Evolutionary conservation across 2,329 filamentous ascomycete species (phyloP).

Genomic region (Magnaporthales sp.): DNA sequence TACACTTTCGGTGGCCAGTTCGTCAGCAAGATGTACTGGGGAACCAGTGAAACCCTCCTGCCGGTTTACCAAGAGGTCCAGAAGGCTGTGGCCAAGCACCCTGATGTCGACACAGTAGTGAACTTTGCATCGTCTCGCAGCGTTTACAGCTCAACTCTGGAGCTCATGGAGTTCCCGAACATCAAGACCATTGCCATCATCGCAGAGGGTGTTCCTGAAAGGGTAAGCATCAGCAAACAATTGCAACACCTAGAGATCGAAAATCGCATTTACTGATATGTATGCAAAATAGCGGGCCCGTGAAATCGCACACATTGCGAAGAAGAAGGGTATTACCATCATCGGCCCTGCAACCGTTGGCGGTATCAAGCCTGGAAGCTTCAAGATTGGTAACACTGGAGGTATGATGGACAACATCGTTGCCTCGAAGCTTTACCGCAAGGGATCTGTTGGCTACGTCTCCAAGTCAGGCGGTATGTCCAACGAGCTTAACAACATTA

Average conservation of each 20-base stretch:
- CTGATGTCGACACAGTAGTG: slow-evolving; percentile 93
- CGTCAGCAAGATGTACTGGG: slow-evolving; percentile 99
- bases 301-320: slow-evolving; percentile 92
- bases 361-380: slow-evolving; percentile 98
- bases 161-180: slow-evolving; percentile 94
- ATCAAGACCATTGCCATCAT: slow-evolving; percentile 99
- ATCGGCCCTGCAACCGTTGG: slow-evolving; percentile 97
- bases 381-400: slow-evolving; percentile 99
- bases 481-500: slow-evolving; percentile 99
- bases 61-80: slow-evolving; percentile 93
- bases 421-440: slow-evolving; percentile 98
- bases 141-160: slow-evolving; percentile 97
- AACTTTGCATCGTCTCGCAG: slow-evolving; percentile 99
- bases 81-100: slow-evolving; percentile 94
- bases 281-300: slow-evolving; percentile 63
- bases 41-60: slow-evolving; percentile 96
- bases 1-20: slow-evolving; percentile 99
- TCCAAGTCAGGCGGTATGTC: slow-evolving; percentile 99
- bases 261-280: background rate
- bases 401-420: slow-evolving; percentile 99
- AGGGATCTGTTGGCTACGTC: slow-evolving; percentile 97
- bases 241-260: background rate
- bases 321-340: slow-evolving; percentile 99
- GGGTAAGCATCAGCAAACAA: slow-evolving; percentile 49
- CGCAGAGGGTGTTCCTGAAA: slow-evolving; percentile 96